phyloP scores from a whole-genome alignment of 805 yeast species.

The Ogataea siamensis region DNA sequence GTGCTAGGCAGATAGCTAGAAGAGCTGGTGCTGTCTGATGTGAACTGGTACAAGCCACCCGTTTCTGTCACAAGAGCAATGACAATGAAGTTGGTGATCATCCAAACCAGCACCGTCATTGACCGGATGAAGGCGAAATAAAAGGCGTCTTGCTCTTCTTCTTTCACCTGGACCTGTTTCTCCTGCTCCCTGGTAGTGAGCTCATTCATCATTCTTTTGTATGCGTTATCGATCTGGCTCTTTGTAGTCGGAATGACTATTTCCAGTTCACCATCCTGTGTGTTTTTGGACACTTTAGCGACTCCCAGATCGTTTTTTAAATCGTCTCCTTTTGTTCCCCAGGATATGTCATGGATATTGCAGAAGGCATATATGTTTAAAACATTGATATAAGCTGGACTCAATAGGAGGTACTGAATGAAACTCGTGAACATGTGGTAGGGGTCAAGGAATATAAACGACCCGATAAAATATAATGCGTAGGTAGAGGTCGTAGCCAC shows the following conservation, averaged over 20 bases:
- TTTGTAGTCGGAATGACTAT: constrained; percentile 73
- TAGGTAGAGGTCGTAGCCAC: constrained; percentile 87
- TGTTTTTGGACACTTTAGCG: constrained; percentile 56
- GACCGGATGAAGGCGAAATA: constrained; percentile 92
- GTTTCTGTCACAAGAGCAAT: constrained; percentile 81
- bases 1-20: constrained; percentile 32
- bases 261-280: constrained; percentile 62
- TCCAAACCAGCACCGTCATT: constrained; percentile 85
- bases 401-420: constrained; percentile 74
- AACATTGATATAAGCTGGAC: constrained; percentile 89
- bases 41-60: constrained; percentile 65
- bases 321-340: constrained; percentile 94
- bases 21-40: constrained; percentile 32
- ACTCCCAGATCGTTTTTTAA: constrained; percentile 75
- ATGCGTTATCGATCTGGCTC: constrained; percentile 73
- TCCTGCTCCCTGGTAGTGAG: constrained; percentile 43
- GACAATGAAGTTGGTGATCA: constrained; percentile 77
- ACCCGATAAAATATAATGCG: constrained; percentile 72
- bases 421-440: constrained; percentile 90
- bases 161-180: constrained; percentile 20
- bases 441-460: constrained; percentile 83
- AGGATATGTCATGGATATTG: constrained; percentile 91
- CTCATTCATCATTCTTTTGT: constrained; percentile 60
- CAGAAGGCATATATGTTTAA: constrained; percentile 93
- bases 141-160: constrained; percentile 59